These are phyloP conservation scores for Echites panduratus DNA, from an alignment of 257 asterid species.

Conservation along the genomic window DNA sequence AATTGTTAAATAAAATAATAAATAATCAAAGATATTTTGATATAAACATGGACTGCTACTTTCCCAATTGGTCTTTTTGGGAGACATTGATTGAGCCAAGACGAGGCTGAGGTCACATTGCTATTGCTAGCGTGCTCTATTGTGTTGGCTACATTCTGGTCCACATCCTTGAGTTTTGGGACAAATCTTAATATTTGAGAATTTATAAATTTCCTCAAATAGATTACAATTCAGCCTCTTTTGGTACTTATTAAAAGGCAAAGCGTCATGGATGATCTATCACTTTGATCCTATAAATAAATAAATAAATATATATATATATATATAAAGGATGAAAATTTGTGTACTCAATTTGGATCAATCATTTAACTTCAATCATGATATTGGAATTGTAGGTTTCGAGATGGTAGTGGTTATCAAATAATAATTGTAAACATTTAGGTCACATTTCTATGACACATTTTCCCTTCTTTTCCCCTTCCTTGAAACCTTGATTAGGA, in stretches of 20 bases:
- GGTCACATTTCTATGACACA: background rate
- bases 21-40: no score
- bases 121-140: background rate
- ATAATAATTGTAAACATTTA: background rate
- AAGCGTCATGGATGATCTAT: background rate
- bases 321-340: conserved; percentile 1
- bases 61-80: background rate
- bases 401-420: no score
- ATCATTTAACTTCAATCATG: conserved; percentile 16
- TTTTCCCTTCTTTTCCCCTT: no score
- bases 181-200: background rate
- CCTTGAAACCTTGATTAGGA: background rate
- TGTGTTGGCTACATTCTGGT: background rate
- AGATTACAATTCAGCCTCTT: background rate
- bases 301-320: no score
- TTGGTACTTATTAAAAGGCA: conserved; percentile 1
- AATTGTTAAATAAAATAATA: no score
- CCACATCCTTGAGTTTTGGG: background rate
- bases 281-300: no score
- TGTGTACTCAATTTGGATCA: conserved; percentile 11
- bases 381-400: conserved; percentile 1
- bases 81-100: background rate
- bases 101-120: background rate
- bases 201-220: conserved; percentile 7
- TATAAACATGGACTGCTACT: no score